These are phyloP conservation scores for Murraya paniculata DNA, from an alignment of 345 rosid genomes.

Conservation along the genomic window DNA sequence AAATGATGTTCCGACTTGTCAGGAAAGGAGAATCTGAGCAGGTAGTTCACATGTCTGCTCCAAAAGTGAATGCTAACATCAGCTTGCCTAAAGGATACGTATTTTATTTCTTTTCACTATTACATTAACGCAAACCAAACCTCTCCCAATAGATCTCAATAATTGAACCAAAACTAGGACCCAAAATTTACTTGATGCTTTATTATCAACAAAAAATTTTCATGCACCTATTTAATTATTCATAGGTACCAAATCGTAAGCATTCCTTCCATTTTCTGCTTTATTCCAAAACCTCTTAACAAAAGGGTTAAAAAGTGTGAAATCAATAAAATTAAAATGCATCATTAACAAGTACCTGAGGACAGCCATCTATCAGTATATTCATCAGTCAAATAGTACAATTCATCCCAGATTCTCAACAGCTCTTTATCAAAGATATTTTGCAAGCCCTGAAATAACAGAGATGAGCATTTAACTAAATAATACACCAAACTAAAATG, in stretches of 20 bases:
- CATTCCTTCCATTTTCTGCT: background rate
- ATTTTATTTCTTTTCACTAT: too few species aligned
- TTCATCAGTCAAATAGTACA: slow-evolving; percentile 71
- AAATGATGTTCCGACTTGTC: background rate
- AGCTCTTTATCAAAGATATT: slow-evolving; percentile 43
- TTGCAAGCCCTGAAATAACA: slow-evolving; percentile 61
- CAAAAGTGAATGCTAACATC: background rate
- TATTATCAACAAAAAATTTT: background rate
- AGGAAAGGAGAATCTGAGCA: background rate
- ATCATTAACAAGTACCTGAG: slow-evolving; percentile 43
- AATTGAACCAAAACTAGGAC: too few species aligned
- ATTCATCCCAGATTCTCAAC: slow-evolving; percentile 48
- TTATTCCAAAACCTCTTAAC: background rate
- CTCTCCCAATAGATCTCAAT: too few species aligned
- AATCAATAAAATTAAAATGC: background rate
- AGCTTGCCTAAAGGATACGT: too few species aligned
- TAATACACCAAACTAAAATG: background rate
- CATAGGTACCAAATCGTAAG: background rate
- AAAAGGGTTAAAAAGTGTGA: background rate
- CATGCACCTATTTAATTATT: background rate
- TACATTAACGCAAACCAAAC: too few species aligned
- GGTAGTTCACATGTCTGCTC: background rate
- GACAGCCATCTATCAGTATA: slow-evolving; percentile 86
- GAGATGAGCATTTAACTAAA: slow-evolving; percentile 10
- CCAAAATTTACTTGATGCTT: too few species aligned